Evolutionary conservation across 225 moss, liverwort and hornwort species (phyloP), one percentile per base, ranked within the genome.

Genomic region (Asterella californica): DNA sequence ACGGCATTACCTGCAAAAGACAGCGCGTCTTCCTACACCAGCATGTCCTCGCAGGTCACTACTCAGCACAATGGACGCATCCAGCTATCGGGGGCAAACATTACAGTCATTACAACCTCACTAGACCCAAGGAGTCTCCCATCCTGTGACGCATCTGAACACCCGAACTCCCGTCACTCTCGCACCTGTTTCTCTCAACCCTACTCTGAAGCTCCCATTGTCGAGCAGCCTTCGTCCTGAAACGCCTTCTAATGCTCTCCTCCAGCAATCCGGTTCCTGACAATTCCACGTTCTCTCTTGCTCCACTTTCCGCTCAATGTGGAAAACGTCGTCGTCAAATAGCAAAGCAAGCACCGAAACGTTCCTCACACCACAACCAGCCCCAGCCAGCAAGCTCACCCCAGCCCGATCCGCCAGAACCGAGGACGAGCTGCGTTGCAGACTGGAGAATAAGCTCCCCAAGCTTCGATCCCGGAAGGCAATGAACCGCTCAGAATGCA

Each of bases 1-100:
- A 59, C 15, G 45, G 69, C 74, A 67, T 81, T 84, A 84, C 84
- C 84, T 59, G 36, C 46, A 78, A 55, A 75, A 70, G n/a, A 70
- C 21, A 75, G 6, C 2, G 2, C 47, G 49, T 10, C 67, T 48
- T 72, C 66, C 81, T 84, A 84, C 47, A 74, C 74, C n/a, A 55
- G 71, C 80, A 81, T 81, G 59, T 77, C 81, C 81, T 78, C 74
- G 69, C 81, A 48, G 46, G 46, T 72, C 45, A 64, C 67, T n/a
- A 78, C 66, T 33, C 77, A 27, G 45, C 4, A 47, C 64, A 15
- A 8, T 37, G 60, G 37, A 24, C 27, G 29, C 59, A 33, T 76
- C 76, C 60, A 61, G 42, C 34, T 45, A 60, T 4, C 63, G 30
- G 46, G 8, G 27, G 15, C 45, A 50, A 45, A 27, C 63, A 48